Evolutionary conservation across 1,284 basidiomycete genomes (phyloP).

Genomic region (Puccinia novopanici): DNA sequence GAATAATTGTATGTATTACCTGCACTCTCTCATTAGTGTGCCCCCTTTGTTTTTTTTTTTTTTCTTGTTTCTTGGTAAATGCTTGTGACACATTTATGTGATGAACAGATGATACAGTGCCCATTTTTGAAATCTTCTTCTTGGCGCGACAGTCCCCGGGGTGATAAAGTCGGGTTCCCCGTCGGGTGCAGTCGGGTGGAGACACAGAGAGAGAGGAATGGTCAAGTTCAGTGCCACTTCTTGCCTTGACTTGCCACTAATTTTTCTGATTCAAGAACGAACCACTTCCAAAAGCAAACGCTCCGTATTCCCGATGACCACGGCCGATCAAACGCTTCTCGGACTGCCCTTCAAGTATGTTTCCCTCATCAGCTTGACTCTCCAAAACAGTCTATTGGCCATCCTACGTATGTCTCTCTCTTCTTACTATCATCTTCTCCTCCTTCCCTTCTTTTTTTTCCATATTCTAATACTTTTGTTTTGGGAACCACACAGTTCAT

Average conservation of each 20-base stretch:
- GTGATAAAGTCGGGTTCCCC: too few relatives aligned
- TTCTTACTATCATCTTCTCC: conserved; percentile 11
- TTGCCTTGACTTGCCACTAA: neutral
- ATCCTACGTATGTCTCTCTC: conserved; percentile 78
- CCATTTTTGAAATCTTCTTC: too few relatives aligned
- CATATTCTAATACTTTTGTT: neutral
- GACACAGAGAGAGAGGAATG: too few relatives aligned
- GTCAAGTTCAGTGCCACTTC: too few relatives aligned
- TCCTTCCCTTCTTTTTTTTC: too few relatives aligned
- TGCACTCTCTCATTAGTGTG: too few relatives aligned
- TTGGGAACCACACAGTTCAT: conserved; percentile 12
- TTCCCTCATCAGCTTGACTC: conserved; percentile 83
- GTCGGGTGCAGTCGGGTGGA: too few relatives aligned
- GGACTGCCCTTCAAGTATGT: conserved; percentile 73
- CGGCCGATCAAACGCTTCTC: conserved; percentile 61
- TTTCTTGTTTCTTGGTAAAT: neutral
- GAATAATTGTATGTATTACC: neutral
- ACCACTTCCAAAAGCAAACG: too few relatives aligned
- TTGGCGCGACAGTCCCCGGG: too few relatives aligned
- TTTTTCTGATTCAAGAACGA: too few relatives aligned
- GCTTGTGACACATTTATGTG: too few relatives aligned
- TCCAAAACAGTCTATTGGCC: conserved; percentile 85
- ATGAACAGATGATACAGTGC: too few relatives aligned
- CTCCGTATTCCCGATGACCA: neutral
- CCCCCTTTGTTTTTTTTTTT: conserved; percentile 1